phyloP scores from a whole-genome alignment of 2,329 filamentous ascomycete genomes.

The Ascocoryne sarcoides region DNA sequence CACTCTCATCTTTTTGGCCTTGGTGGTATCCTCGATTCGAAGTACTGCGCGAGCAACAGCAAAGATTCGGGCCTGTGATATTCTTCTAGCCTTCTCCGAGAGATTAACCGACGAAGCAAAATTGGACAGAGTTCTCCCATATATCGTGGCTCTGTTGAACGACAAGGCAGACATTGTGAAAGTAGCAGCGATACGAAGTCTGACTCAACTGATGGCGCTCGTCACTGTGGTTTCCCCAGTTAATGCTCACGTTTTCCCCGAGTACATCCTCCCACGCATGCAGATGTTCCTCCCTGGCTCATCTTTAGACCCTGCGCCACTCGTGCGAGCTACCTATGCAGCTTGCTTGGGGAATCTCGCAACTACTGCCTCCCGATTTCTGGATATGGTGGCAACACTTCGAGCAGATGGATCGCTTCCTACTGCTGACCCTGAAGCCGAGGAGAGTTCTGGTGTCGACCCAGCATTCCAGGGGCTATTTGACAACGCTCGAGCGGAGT shows the following conservation, averaged over 20 bases:
- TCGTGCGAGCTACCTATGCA: conserved; percentile 86
- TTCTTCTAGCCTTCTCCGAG: conserved; percentile 86
- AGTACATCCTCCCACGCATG: conserved; percentile 59
- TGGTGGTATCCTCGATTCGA: conserved; percentile 80
- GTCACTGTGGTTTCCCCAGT: conserved; percentile 80
- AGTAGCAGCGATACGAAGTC: conserved; percentile 72
- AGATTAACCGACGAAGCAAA: conserved; percentile 91
- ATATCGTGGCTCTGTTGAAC: conserved; percentile 72
- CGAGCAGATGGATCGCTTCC: conserved; percentile 75
- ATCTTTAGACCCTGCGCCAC: conserved; percentile 48
- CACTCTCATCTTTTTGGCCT: conserved; percentile 81
- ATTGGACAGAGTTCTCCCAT: conserved; percentile 84
- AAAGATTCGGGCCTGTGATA: conserved; percentile 79
- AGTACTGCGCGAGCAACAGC: conserved; percentile 86
- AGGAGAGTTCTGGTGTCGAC: conserved; percentile 58
- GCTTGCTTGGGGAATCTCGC: conserved; percentile 85
- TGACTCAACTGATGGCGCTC: conserved; percentile 81
- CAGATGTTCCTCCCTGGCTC: conserved; percentile 47
- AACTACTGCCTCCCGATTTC: conserved; percentile 71
- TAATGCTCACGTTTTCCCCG: conserved; percentile 60
- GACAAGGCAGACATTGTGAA: conserved; percentile 80
- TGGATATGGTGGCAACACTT: conserved; percentile 85
- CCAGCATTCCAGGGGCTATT: conserved; percentile 75
- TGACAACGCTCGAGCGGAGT: conserved; percentile 74
- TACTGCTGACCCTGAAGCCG: conserved; percentile 68